A percentile compares a stretch with the other conserved stretches of the same genome.
These are phyloP conservation scores for Agroathelia rolfsii DNA, from an alignment of 1,284 basidiomycete genomes.

Conservation along the genomic window DNA sequence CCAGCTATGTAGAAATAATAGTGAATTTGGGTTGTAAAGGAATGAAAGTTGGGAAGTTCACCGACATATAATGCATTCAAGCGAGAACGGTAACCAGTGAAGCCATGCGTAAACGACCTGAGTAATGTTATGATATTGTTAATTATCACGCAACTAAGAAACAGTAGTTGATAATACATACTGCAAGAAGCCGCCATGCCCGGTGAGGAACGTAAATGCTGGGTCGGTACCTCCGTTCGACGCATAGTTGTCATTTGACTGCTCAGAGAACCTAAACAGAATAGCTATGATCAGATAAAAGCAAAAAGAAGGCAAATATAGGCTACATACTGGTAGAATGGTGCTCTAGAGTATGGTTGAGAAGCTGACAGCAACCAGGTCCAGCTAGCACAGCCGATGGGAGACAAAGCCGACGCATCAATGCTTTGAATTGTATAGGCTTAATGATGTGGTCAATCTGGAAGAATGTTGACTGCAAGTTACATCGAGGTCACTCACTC, in stretches of 20 bases:
- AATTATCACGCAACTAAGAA: constrained; percentile 1
- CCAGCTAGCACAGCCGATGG: constrained; percentile 1
- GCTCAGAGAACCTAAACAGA: constrained; percentile 2
- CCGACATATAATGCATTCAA: constrained; percentile 1
- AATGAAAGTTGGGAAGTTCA: not conserved
- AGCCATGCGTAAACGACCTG: constrained; percentile 5
- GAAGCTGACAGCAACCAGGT: constrained; percentile 1
- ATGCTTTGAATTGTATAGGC: constrained; percentile 3
- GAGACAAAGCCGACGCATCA: constrained; percentile 1
- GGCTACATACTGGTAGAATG: constrained; percentile 1
- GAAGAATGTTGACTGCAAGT: no score
- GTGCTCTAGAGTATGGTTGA: constrained; percentile 1
- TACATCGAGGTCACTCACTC: constrained; percentile 1
- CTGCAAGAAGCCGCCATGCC: constrained; percentile 4
- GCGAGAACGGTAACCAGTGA: constrained; percentile 4
- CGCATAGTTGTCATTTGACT: constrained; percentile 2
- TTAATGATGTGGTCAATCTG: no score
- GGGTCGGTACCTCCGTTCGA: constrained; percentile 4
- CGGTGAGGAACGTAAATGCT: constrained; percentile 4
- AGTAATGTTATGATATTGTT: no score
- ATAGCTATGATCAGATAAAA: not conserved
- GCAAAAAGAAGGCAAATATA: not conserved
- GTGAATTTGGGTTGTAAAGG: not conserved
- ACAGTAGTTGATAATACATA: not conserved
- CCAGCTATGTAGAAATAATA: not conserved